Evolutionary conservation across 2,329 filamentous ascomycete genomes (phyloP).

Genomic region (Lizonia empirigonia): DNA sequence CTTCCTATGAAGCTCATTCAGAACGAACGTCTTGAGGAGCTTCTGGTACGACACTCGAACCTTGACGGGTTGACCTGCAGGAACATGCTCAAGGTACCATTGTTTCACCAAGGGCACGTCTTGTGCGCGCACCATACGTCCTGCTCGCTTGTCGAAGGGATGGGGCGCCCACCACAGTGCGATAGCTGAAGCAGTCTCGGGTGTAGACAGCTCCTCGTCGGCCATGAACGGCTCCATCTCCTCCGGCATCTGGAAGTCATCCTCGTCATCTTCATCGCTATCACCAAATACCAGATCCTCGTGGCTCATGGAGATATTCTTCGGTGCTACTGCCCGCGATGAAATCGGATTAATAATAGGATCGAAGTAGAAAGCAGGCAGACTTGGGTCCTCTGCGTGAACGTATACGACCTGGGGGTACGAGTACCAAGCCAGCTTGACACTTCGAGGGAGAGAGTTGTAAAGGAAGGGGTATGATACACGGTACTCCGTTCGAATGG

Average conservation of each 20-base stretch:
- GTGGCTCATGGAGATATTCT: constrained; percentile 88
- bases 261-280: constrained; percentile 80
- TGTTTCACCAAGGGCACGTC: constrained; percentile 97
- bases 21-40: constrained; percentile 90
- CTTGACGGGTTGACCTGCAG: constrained; percentile 89
- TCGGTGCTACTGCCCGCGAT: constrained; percentile 88
- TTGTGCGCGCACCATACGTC: constrained; percentile 94
- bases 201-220: constrained; percentile 86
- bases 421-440: constrained; percentile 92
- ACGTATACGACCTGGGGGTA: constrained; percentile 92
- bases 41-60: constrained; percentile 98
- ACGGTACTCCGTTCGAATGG: constrained; percentile 92
- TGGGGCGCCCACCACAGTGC: constrained; percentile 98
- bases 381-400: constrained; percentile 80
- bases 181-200: constrained; percentile 89
- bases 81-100: constrained; percentile 97
- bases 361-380: constrained; percentile 97
- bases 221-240: constrained; percentile 85
- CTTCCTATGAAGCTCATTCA: constrained; percentile 96
- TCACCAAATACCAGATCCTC: constrained; percentile 92
- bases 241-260: constrained; percentile 80
- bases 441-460: constrained; percentile 93
- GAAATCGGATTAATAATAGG: constrained; percentile 98
- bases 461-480: constrained; percentile 95
- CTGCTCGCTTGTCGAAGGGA: constrained; percentile 92